Conservation (phyloP, 768 basidiomycete species). For the Leccinum subtestaceum region DNA sequence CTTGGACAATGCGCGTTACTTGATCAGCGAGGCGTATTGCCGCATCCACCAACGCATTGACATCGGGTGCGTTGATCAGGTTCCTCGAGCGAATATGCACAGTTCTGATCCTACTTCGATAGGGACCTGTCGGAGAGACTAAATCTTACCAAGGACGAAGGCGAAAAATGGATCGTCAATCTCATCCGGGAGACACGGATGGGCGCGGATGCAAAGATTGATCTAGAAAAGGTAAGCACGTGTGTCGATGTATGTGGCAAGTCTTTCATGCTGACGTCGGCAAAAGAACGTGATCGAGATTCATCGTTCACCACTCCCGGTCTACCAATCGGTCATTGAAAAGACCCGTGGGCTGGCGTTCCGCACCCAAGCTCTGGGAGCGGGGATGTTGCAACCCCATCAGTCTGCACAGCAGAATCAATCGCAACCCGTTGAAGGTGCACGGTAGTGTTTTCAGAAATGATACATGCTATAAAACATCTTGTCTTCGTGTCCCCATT, state of each 20-base stretch:
- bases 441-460: slow-evolving; percentile 15
- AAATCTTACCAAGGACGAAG: slow-evolving; percentile 91
- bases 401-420: slow-evolving; percentile 31
- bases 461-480: slow-evolving; percentile 4
- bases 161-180: slow-evolving; percentile 99
- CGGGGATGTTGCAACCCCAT: slow-evolving; percentile 55
- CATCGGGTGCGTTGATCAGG: slow-evolving; percentile 56
- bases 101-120: slow-evolving; percentile 1
- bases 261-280: slow-evolving; percentile 10
- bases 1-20: slow-evolving; percentile 92
- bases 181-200: slow-evolving; percentile 96
- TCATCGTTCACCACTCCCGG: slow-evolving; percentile 81
- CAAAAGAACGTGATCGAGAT: slow-evolving; percentile 93
- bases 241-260: neutral
- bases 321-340: slow-evolving; percentile 93
- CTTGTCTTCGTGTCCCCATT: neutral
- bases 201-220: slow-evolving; percentile 97
- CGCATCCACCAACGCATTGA: slow-evolving; percentile 93
- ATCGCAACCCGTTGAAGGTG: slow-evolving; percentile 30
- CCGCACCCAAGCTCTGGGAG: slow-evolving; percentile 86
- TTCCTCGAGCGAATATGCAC: neutral
- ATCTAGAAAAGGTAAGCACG: slow-evolving; percentile 77
- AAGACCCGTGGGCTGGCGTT: slow-evolving; percentile 90
- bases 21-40: slow-evolving; percentile 97
- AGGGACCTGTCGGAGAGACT: slow-evolving; percentile 92